Conservation (phyloP, 2,329 filamentous ascomycete genomes). For the Chaetomiaceae sp. region DNA sequence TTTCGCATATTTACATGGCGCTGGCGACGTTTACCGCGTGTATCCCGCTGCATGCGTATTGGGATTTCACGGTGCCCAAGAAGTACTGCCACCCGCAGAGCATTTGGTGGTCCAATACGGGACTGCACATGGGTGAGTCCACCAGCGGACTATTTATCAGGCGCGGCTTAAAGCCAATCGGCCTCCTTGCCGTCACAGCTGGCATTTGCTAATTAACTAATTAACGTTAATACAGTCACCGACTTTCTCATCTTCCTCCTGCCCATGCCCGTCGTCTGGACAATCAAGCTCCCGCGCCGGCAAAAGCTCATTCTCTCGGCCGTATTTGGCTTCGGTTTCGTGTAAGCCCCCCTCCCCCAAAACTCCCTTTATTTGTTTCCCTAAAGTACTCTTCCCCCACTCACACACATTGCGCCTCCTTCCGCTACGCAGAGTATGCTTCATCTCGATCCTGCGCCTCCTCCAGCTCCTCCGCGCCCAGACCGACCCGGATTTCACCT, state of each 20-base stretch:
- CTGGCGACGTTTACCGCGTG: constrained; percentile 29
- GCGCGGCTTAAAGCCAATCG: too few relatives aligned
- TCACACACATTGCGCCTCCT: too few relatives aligned
- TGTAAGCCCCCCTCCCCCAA: constrained; percentile 14
- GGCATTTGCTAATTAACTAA: too few relatives aligned
- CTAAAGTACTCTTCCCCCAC: not conserved
- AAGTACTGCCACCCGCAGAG: constrained; percentile 23
- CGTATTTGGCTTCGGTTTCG: constrained; percentile 22
- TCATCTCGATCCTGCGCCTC: constrained; percentile 33
- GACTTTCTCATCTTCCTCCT: constrained; percentile 41
- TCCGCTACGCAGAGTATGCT: constrained; percentile 34
- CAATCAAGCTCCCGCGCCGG: constrained; percentile 15
- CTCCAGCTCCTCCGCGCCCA: constrained; percentile 23
- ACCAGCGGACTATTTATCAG: too few relatives aligned
- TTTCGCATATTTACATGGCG: constrained; percentile 27
- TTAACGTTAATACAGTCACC: too few relatives aligned
- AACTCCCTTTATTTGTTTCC: not conserved
- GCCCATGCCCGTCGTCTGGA: constrained; percentile 31
- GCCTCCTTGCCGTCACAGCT: too few relatives aligned
- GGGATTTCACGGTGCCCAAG: constrained; percentile 24
- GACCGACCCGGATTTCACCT: constrained; percentile 29
- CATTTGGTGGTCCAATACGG: constrained; percentile 25
- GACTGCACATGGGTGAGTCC: constrained; percentile 23
- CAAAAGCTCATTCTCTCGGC: constrained; percentile 19
- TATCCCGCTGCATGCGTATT: constrained; percentile 30